Percentiles rank a stretch among this genome's conserved stretches.
These are phyloP conservation scores for Flaveria floridana DNA, from an alignment of 140 eudicot species.

Conservation along the genomic window DNA sequence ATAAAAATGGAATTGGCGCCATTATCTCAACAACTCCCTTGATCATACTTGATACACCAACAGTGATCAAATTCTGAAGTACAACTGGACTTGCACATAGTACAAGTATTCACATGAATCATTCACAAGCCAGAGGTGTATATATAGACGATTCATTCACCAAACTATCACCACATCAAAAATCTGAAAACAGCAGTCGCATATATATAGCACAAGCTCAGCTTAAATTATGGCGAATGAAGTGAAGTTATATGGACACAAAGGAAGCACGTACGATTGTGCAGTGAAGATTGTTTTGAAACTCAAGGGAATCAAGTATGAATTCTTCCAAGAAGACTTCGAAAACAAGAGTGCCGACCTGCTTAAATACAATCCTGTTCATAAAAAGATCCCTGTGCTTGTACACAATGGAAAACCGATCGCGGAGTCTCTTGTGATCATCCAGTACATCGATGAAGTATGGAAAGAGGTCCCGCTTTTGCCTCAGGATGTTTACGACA, in stretches of 20 bases:
- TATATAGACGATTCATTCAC: not conserved
- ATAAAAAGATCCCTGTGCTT: conserved; percentile 35
- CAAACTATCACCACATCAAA: not conserved
- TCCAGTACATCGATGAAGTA: conserved; percentile 39
- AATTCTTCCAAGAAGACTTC: conserved; percentile 36
- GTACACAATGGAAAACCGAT: conserved; percentile 38
- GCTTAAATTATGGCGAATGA: conserved; percentile 25
- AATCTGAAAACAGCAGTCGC: too few species aligned
- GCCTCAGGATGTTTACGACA: conserved; percentile 35
- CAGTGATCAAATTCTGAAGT: too few species aligned
- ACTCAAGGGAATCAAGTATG: conserved; percentile 32
- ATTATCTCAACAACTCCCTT: too few species aligned
- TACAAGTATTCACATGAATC: too few species aligned
- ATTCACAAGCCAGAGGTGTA: too few species aligned
- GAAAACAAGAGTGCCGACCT: conserved; percentile 39
- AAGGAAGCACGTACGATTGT: conserved; percentile 17
- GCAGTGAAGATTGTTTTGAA: conserved; percentile 25
- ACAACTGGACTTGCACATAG: too few species aligned
- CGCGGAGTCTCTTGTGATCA: conserved; percentile 33
- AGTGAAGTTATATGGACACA: conserved; percentile 17
- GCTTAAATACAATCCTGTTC: conserved; percentile 38
- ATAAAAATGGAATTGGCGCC: too few species aligned
- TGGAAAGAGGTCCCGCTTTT: conserved; percentile 33
- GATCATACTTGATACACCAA: too few species aligned
- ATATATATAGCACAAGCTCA: too few species aligned